Base-by-base conservation (phyloP, 1,284 basidiomycete genomes). In the Heterobasidion annosum region DNA sequence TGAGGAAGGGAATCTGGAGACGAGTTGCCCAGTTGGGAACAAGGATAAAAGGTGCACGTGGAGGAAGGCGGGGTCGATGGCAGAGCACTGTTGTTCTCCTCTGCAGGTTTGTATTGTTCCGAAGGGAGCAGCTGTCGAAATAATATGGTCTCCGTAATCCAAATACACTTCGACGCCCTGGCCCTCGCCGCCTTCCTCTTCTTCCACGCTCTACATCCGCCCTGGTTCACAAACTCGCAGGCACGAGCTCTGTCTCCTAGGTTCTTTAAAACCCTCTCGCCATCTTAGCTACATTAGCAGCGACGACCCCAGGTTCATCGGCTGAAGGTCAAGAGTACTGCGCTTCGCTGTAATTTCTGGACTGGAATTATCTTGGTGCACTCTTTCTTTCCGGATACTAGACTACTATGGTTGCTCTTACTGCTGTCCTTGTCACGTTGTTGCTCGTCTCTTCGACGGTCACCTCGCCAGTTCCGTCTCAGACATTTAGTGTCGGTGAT, bases 361-460 rank as follows among this genome's bases (percentile, higher is more conserved):
- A 25, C 25, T 25, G 25, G 25, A 25, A 25, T 25, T 25, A 3
- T 25, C 4, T 25, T 25, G 25, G 47, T 45, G 42, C 19, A 44
- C 13, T 40, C 40, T 49, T 40, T 25, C 25, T 35, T 25, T 34
- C 34, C 25, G n/a, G 33, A 35, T 13, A 47, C 45, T 54, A 33
- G 45, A 50, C 19, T 57, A 34, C 19, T 56, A 77, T 78, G 75
- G 60, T 75, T 60, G 63, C 63, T 60, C 61, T 74, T 55, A 51
- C 59, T 61, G 64, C 64, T 63, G 61, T 73, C 54, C 59, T 73
- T 56, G 64, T 63, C 49, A 62, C 67, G 56, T 60, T 74, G 46
- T 61, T 71, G 46, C 62, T 75, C 57, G 59, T 64, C 52, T 62
- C 70, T 43, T 61, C 62, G 52, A 62, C 65, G 35, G 56, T 62